Percentiles rank a stretch among this genome's conserved stretches.
These are phyloP conservation scores for Platanus orientalis DNA, from an alignment of 164 flowering plant genomes.

Conservation along the genomic window DNA sequence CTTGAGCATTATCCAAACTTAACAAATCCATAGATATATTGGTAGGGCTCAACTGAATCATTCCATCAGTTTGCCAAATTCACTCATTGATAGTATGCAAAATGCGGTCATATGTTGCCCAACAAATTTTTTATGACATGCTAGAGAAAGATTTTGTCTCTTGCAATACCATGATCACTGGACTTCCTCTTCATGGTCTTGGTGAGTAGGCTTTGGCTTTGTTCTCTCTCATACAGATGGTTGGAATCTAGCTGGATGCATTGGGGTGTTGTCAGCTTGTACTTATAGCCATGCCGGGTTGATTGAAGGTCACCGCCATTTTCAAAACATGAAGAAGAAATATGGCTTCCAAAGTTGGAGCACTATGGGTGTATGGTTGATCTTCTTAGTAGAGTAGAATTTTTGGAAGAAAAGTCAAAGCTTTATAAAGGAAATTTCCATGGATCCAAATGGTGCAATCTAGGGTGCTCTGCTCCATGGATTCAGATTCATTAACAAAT, in stretches of 20 bases:
- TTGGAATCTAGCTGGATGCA: not conserved
- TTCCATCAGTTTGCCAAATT: constrained; percentile 11
- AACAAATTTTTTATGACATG: not conserved
- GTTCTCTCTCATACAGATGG: constrained; percentile 9
- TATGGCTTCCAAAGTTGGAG: constrained; percentile 7
- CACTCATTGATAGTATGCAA: constrained; percentile 51
- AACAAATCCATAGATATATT: constrained; percentile 8
- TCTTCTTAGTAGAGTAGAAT: constrained; percentile 8
- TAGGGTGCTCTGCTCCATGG: constrained; percentile 8
- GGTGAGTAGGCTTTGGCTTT: not conserved
- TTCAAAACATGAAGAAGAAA: constrained; percentile 1
- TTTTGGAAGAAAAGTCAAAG: constrained; percentile 9
- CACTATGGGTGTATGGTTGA: constrained; percentile 16
- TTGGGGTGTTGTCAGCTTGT: constrained; percentile 11
- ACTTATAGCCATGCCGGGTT: constrained; percentile 12
- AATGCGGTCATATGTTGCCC: constrained; percentile 26
- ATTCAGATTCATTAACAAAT: constrained; percentile 3
- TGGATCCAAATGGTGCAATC: constrained; percentile 10
- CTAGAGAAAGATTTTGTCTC: not conserved
- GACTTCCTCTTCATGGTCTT: constrained; percentile 6
- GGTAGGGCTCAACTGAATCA: not conserved
- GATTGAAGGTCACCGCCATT: constrained; percentile 8
- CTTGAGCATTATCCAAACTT: too few species aligned
- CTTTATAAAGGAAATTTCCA: constrained; percentile 10
- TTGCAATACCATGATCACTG: constrained; percentile 2